Evolutionary conservation across 2,329 filamentous ascomycete genomes (phyloP), one percentile per base, ranked within the genome.

Genomic region (Diaporthe capsici): DNA sequence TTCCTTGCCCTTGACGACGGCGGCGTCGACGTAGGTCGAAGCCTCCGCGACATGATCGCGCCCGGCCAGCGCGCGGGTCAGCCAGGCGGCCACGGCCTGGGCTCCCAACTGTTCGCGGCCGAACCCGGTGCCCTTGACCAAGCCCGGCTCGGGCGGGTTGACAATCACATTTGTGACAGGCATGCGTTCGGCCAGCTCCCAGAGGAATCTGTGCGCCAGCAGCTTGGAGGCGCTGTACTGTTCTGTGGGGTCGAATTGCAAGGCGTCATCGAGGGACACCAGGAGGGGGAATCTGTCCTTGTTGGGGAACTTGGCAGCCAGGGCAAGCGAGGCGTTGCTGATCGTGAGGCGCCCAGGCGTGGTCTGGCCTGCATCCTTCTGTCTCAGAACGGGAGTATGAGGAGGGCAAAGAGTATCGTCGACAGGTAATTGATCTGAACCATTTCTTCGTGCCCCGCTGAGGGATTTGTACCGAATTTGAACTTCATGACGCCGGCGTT

Each of bases 351-450:
- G 72, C 5, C 76, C 81, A 2, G 82, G 80, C 34, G 73, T 76
- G 22, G 8, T 61, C 20, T 22, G 34, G 78, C 78, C 0, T 67
- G 15, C 1, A 77, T 76, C 15, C 65, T 80, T 81, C n/a, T 74
- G 61, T 73, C 82, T 83, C 10, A 85, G 78, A 0, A 80, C 77
- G 0, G 84, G 1, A 85, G 78, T 1, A 85, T 79, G 1, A 84
- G 79, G 0, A 81, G 77, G 2, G 82, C 77, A 3, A 86, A 81
- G 0, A 85, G 78, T 6, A 81, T 79, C 0, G 83, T 85, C 0
- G 84, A 84, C 3, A 85, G 77, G 60, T 85, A 84, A 77, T 85
- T 85, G 60, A 85, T 81, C 74, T 88, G 86, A 25, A 88, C 77
- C 2, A 79, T 82, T 44, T 81, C 80, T 72, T 88, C 85, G 70